Base-by-base conservation (phyloP, 73 alveolate genomes). In the Paramecium biaurelia region DNA sequence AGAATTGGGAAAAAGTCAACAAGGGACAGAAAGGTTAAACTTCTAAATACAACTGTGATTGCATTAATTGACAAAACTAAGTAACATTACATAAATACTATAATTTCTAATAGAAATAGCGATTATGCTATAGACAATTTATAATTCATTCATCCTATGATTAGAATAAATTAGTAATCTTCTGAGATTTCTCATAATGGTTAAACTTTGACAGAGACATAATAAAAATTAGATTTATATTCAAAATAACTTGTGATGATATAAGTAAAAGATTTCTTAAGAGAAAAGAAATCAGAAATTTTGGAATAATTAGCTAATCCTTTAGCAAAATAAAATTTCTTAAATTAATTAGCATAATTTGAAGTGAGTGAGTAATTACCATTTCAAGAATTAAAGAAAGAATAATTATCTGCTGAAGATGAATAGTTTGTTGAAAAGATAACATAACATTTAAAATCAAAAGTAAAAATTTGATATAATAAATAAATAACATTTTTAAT, bases 1-100 rank as follows among this genome's bases (percentile, higher is more conserved):
- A 49, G 94, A 35, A 89, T 89, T 1, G 94, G 94, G 18, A 89
- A 89, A 63, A 89, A 89, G 49, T 70, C 85, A 70, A 89, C 94
- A 1, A 56, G 94, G 26, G 70, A 89, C 47, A 57, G 94, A 21
- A 89, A 89, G 26, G 72, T 79, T 2, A 79, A 79, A 45, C 23
- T 79, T n/a, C 47, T 79, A n/a, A 79, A 79, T 14, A 79, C 90
- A 8, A 43, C 90, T 11, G 90, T 79, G n/a, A 43, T 79, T 2
- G 90, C 90, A 7, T 43, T 79, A 12, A 47, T 79, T 21, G 90
- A 79, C 37, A 47, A 47, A 79, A 47, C 86, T 37, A 72, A 72
- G 86, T 72, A 72, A 35, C 2, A 26, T 53, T 15, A 53, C 8
- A n/a, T 53, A 18, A 5, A 18, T 2, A 53, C 28, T 63, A 63